A percentile compares a stretch with the other conserved stretches of the same genome.
These are phyloP conservation scores for Apodospora peruviana DNA, from an alignment of 495 filamentous ascomycete species.

Conservation along the genomic window DNA sequence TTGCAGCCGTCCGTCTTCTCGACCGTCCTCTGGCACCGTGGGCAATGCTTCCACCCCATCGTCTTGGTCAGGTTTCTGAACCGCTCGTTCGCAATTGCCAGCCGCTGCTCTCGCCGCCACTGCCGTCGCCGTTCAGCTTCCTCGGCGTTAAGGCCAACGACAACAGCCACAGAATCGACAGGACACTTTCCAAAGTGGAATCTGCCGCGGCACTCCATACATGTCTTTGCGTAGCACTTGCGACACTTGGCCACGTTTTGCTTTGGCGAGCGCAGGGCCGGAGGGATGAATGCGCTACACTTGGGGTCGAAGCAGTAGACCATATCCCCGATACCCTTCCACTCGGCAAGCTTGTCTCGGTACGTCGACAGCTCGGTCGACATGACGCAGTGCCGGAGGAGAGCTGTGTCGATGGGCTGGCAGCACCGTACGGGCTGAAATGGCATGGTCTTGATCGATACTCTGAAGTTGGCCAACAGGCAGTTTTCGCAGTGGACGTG, in stretches of 20 bases:
- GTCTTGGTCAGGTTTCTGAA: not conserved
- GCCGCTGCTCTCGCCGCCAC: too few relatives aligned
- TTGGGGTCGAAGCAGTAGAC: slow-evolving; percentile 15
- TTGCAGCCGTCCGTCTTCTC: slow-evolving; percentile 13
- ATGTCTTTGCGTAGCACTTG: slow-evolving; percentile 8
- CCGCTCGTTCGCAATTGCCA: not conserved
- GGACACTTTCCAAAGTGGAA: slow-evolving; percentile 6
- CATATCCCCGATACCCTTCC: not conserved
- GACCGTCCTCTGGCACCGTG: slow-evolving; percentile 4
- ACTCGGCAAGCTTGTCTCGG: slow-evolving; percentile 12
- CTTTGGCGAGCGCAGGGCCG: not conserved
- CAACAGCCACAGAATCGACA: too few relatives aligned
- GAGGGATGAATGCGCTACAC: slow-evolving; percentile 18
- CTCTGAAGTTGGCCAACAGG: slow-evolving; percentile 1
- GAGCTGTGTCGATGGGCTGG: not conserved
- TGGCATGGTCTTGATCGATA: slow-evolving; percentile 1
- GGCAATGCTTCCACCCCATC: slow-evolving; percentile 10
- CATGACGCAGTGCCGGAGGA: not conserved
- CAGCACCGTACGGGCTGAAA: slow-evolving; percentile 20
- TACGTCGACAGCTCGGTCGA: slow-evolving; percentile 3
- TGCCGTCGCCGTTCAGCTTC: too few relatives aligned
- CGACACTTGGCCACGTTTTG: slow-evolving; percentile 7
- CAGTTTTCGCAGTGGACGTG: slow-evolving; percentile 11
- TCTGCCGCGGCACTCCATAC: slow-evolving; percentile 3
- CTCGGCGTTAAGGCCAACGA: too few relatives aligned